Evolutionary conservation across 2,329 filamentous ascomycete genomes (phyloP).

Genomic region (Rhinocladiella mackenziei): DNA sequence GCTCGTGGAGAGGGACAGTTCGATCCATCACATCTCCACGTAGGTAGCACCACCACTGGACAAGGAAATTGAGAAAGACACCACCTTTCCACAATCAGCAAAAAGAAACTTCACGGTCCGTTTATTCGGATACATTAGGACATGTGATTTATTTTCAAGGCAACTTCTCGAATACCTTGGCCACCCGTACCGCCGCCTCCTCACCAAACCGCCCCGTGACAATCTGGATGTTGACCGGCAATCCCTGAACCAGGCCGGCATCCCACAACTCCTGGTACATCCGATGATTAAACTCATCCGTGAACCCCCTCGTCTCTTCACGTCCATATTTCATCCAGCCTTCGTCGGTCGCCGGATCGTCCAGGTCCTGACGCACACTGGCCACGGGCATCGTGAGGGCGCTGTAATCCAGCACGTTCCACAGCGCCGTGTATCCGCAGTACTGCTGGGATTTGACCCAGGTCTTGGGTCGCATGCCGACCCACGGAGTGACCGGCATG

Average conservation of each 20-base stretch:
- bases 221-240: constrained; percentile 41
- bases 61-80: too few species aligned
- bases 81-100: too few species aligned
- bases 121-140: background rate
- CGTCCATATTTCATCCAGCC: constrained; percentile 33
- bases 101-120: background rate
- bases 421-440: constrained; percentile 36
- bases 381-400: constrained; percentile 33
- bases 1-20: background rate
- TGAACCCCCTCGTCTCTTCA: constrained; percentile 33
- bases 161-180: constrained; percentile 16
- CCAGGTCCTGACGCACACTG: constrained; percentile 1
- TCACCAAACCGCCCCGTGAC: constrained; percentile 26
- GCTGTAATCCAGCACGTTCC: constrained; percentile 37
- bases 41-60: background rate
- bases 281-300: constrained; percentile 35
- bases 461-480: constrained; percentile 33
- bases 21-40: background rate
- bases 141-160: constrained; percentile 6
- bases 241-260: constrained; percentile 38
- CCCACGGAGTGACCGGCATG: constrained; percentile 35
- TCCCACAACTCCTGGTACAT: constrained; percentile 32
- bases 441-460: constrained; percentile 37
- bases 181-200: constrained; percentile 25
- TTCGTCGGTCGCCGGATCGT: constrained; percentile 14